Evolutionary conservation across 192 early-diverging fungal species (phyloP).

Genomic region (Chytriomyces sp.): DNA sequence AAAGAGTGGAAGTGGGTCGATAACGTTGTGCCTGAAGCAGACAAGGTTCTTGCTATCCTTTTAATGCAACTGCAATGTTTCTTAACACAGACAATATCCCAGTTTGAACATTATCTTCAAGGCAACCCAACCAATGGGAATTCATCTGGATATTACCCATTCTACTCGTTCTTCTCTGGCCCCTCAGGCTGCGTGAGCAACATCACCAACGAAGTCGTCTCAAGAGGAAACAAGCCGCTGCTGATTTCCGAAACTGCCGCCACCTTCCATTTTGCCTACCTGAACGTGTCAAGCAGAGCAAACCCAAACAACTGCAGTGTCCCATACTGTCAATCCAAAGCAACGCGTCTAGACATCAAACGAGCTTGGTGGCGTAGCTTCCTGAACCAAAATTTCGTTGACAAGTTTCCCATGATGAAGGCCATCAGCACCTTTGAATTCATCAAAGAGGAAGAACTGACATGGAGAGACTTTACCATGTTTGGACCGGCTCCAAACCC

Average conservation of each 20-base stretch:
- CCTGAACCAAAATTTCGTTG: background rate
- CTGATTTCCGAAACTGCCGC: conserved; percentile 28
- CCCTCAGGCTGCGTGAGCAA: conserved; percentile 1
- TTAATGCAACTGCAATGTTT: background rate
- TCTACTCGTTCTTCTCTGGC: conserved; percentile 34
- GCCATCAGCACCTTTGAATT: conserved; percentile 47
- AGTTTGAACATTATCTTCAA: conserved; percentile 29
- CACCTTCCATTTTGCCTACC: conserved; percentile 7
- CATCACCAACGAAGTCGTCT: conserved; percentile 7
- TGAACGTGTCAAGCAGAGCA: background rate
- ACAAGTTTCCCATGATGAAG: conserved; percentile 40
- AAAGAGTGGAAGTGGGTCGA: conserved; percentile 19
- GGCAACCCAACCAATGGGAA: conserved; percentile 13
- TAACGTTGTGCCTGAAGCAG: conserved; percentile 11
- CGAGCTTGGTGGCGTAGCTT: conserved; percentile 33
- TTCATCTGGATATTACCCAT: conserved; percentile 23
- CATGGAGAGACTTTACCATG: conserved; percentile 44
- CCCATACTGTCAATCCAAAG: background rate
- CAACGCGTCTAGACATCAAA: conserved; percentile 30
- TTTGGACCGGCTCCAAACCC: conserved; percentile 30
- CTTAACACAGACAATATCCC: background rate
- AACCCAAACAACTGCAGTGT: background rate
- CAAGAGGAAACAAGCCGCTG: conserved; percentile 24
- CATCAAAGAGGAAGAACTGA: conserved; percentile 46
- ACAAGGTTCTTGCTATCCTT: background rate